Conservation (phyloP, 352 stramenopile genomes). For the Pythium coloratum region DNA sequence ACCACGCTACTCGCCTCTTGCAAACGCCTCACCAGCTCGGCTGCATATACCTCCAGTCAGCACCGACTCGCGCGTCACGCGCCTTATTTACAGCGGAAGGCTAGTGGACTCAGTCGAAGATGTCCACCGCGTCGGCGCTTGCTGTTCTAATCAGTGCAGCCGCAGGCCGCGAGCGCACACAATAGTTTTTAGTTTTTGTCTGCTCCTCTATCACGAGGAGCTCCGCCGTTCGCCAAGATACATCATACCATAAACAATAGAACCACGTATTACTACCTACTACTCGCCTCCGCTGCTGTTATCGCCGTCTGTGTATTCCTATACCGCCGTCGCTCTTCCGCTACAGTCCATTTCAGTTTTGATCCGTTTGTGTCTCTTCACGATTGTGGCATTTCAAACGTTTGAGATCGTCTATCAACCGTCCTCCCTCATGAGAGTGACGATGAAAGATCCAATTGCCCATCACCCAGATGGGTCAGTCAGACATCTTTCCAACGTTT, state of each 20-base stretch:
- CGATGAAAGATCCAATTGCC: neutral
- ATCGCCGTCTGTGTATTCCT: neutral
- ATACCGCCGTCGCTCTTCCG: neutral
- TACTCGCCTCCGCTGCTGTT: neutral
- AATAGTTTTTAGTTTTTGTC: constrained; percentile 14
- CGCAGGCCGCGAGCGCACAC: neutral
- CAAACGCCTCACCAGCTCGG: constrained; percentile 7
- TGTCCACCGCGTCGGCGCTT: constrained; percentile 22
- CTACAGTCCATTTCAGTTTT: neutral
- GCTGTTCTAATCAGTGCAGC: constrained; percentile 13
- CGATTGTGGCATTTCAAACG: constrained; percentile 10
- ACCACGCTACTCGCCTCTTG: constrained; percentile 17
- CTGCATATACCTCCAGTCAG: neutral
- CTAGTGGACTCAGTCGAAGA: constrained; percentile 16
- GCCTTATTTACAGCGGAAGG: constrained; percentile 15
- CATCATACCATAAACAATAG: neutral
- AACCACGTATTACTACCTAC: neutral
- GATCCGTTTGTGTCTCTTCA: neutral
- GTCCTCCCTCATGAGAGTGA: neutral
- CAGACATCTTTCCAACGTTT: no score
- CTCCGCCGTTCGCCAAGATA: neutral
- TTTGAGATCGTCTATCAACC: neutral
- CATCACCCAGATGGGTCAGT: neutral
- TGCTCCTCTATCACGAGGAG: neutral
- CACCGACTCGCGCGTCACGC: constrained; percentile 6